Percentiles rank a stretch among this genome's conserved stretches.
Conservation (phyloP, 2,329 filamentous ascomycete genomes). For the Trichoderma sp. region DNA sequence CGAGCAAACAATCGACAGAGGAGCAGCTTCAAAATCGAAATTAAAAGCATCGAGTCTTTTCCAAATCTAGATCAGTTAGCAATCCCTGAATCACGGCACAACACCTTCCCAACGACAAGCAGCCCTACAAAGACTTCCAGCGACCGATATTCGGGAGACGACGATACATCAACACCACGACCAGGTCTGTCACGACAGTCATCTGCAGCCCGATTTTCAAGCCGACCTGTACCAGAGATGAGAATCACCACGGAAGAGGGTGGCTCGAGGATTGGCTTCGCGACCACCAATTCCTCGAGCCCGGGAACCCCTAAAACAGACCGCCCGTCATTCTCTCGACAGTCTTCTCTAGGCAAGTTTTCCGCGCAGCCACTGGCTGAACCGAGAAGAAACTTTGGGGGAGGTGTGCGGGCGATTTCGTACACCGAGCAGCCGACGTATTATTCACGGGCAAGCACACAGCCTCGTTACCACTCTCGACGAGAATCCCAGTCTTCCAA, state of each 20-base stretch:
- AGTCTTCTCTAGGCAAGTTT: slow-evolving; percentile 55
- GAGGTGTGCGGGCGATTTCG: slow-evolving; percentile 59
- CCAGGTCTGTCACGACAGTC: slow-evolving; percentile 52
- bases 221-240: slow-evolving; percentile 68
- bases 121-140: slow-evolving; percentile 27
- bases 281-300: slow-evolving; percentile 30
- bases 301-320: slow-evolving; percentile 31
- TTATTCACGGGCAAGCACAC: slow-evolving; percentile 26
- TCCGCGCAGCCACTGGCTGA: slow-evolving; percentile 62
- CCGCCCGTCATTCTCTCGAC: slow-evolving; percentile 39
- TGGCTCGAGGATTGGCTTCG: slow-evolving; percentile 66
- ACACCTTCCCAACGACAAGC: slow-evolving; percentile 21
- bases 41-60: slow-evolving; percentile 24
- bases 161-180: slow-evolving; percentile 32
- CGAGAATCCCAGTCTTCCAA: slow-evolving; percentile 37
- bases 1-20: slow-evolving; percentile 3
- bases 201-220: slow-evolving; percentile 63
- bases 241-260: slow-evolving; percentile 63
- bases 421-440: slow-evolving; percentile 48
- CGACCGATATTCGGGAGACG: slow-evolving; percentile 25
- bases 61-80: slow-evolving; percentile 25
- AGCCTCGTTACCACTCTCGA: slow-evolving; percentile 38
- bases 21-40: slow-evolving; percentile 9
- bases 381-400: slow-evolving; percentile 53
- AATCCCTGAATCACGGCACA: slow-evolving; percentile 9